These are phyloP conservation scores for Scheffersomyces segobiensis DNA, from an alignment of 1,139 yeast species.

Conservation along the genomic window DNA sequence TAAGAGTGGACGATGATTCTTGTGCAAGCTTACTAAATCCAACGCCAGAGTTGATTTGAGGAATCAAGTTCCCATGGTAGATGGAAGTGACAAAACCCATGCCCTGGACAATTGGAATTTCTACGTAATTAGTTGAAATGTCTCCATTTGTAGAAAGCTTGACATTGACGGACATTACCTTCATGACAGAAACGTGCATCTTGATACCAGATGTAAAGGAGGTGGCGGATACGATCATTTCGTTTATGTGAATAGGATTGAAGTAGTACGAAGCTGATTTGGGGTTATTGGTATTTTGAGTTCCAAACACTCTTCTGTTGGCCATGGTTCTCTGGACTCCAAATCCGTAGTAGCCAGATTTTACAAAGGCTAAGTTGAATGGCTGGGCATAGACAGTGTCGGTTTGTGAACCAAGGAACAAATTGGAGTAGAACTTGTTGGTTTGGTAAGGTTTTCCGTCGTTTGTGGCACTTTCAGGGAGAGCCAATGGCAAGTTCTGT, in stretches of 20 bases:
- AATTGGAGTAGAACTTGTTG: conserved; percentile 1
- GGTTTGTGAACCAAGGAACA: conserved; percentile 3
- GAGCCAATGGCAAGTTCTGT: conserved; percentile 4
- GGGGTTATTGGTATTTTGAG: conserved; percentile 5
- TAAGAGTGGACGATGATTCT: conserved; percentile 37
- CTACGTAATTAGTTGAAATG: conserved; percentile 24
- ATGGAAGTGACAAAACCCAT: conserved; percentile 63
- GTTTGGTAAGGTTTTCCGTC: background rate
- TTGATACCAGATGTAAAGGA: conserved; percentile 3
- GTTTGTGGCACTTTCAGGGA: background rate
- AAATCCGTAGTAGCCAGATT: conserved; percentile 14
- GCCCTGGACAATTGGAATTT: conserved; percentile 55
- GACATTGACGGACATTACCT: conserved; percentile 10
- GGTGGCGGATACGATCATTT: conserved; percentile 11
- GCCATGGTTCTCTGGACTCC: conserved; percentile 7
- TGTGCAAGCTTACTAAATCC: conserved; percentile 30
- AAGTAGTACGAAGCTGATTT: conserved; percentile 10
- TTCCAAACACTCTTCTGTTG: conserved; percentile 4
- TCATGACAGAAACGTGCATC: conserved; percentile 8
- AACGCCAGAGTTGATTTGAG: conserved; percentile 7
- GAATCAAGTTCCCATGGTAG: conserved; percentile 32
- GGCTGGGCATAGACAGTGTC: conserved; percentile 12
- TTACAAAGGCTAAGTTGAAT: conserved; percentile 21
- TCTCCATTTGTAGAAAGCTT: conserved; percentile 6
- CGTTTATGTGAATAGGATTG: conserved; percentile 7